Percentiles rank a stretch among this genome's conserved stretches.
These are phyloP conservation scores for Candolleomyces aberdarensis DNA, from an alignment of 768 basidiomycete genomes.

Conservation along the genomic window DNA sequence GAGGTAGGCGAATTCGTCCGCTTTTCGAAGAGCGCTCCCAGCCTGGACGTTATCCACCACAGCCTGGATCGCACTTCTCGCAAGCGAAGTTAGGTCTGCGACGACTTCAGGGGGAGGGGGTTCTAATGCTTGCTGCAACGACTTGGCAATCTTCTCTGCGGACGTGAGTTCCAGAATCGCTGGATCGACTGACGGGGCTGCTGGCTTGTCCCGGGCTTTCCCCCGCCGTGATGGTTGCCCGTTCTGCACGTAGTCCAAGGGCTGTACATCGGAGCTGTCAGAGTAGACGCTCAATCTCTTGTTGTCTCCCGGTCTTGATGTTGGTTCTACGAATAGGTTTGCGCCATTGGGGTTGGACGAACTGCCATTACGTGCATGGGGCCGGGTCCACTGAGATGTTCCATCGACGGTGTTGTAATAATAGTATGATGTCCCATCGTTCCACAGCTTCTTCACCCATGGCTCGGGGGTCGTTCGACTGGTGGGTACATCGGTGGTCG, in stretches of 20 bases:
- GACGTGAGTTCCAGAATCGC: slow-evolving; percentile 51
- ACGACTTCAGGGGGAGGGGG: slow-evolving; percentile 57
- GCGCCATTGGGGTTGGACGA: slow-evolving; percentile 15
- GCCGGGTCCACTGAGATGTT: slow-evolving; percentile 65
- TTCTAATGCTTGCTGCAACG: slow-evolving; percentile 56
- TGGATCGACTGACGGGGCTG: slow-evolving; percentile 16
- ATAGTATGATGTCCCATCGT: slow-evolving; percentile 79
- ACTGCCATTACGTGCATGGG: slow-evolving; percentile 32
- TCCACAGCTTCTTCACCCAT: slow-evolving; percentile 79
- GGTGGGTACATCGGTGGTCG: slow-evolving; percentile 61
- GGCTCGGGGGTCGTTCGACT: slow-evolving; percentile 64
- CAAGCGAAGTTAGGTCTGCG: slow-evolving; percentile 57
- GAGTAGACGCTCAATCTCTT: slow-evolving; percentile 67
- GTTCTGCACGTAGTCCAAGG: slow-evolving; percentile 33
- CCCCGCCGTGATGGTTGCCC: slow-evolving; percentile 14
- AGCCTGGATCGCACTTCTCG: slow-evolving; percentile 57
- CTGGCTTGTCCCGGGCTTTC: neutral
- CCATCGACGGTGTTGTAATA: slow-evolving; percentile 74
- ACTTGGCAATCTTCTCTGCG: slow-evolving; percentile 64
- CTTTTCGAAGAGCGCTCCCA: slow-evolving; percentile 38
- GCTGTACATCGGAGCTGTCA: slow-evolving; percentile 75
- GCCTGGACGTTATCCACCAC: slow-evolving; percentile 60
- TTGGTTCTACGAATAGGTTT: slow-evolving; percentile 19
- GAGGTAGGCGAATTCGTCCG: slow-evolving; percentile 56
- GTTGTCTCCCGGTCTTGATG: slow-evolving; percentile 30